These are phyloP conservation scores for Talaromyces sp. DNA, from an alignment of 2,329 filamentous ascomycete genomes.

Conservation along the genomic window DNA sequence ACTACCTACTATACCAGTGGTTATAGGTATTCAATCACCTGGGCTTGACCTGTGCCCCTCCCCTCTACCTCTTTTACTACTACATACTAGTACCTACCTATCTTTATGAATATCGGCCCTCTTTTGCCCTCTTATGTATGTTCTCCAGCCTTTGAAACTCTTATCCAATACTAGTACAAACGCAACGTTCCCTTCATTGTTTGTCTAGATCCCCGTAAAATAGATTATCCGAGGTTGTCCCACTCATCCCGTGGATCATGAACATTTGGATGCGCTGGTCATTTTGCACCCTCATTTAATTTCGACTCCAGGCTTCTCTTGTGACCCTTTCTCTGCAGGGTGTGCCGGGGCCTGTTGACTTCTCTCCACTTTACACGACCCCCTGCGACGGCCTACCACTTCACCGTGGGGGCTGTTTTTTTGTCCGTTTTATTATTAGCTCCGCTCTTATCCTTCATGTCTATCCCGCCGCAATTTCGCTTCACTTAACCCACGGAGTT, in stretches of 20 bases:
- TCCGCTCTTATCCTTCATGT: conserved; percentile 29
- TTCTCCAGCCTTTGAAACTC: too few relatives aligned
- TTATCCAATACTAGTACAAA: too few relatives aligned
- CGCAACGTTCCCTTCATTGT: too few relatives aligned
- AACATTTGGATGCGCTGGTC: neutral
- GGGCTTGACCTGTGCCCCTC: too few relatives aligned
- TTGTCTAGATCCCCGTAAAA: neutral
- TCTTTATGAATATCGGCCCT: too few relatives aligned
- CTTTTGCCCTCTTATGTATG: too few relatives aligned
- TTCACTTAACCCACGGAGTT: conserved; percentile 4
- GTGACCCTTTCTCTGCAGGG: conserved; percentile 2
- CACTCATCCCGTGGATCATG: neutral
- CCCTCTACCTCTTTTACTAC: too few relatives aligned
- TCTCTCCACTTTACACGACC: neutral
- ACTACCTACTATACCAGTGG: too few relatives aligned
- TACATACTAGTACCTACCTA: too few relatives aligned
- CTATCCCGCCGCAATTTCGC: conserved; percentile 13
- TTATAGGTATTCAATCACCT: too few relatives aligned
- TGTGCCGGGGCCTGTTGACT: neutral
- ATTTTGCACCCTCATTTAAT: neutral
- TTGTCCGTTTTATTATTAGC: neutral
- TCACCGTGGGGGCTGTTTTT: conserved; percentile 3
- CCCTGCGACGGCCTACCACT: neutral
- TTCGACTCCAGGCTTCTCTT: neutral
- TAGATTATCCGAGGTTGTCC: neutral